Evolutionary conservation across 139 green algal species (phyloP).

Genomic region (Picochlorum costavermella): DNA sequence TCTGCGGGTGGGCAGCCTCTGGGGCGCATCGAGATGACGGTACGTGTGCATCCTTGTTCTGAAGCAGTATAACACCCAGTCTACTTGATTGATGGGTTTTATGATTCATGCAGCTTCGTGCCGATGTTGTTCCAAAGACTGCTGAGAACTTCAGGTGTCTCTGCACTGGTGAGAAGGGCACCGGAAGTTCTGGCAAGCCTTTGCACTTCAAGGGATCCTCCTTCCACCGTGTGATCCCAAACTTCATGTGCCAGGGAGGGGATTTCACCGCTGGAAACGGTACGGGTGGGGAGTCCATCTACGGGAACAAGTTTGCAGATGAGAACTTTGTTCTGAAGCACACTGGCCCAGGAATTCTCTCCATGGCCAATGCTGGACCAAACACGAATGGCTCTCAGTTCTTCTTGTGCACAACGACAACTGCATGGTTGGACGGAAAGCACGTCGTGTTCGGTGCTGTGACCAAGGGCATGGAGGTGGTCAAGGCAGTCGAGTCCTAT

Average conservation of each 20-base stretch:
- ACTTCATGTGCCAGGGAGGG: slow-evolving; percentile 63
- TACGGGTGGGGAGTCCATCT: slow-evolving; percentile 82
- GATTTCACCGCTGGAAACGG: slow-evolving; percentile 58
- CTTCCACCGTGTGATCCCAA: slow-evolving; percentile 71
- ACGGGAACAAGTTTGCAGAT: slow-evolving; percentile 49
- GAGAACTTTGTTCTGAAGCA: slow-evolving; percentile 38
- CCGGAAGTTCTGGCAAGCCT: slow-evolving; percentile 65
- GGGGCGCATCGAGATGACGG: slow-evolving; percentile 61
- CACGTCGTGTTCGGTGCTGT: slow-evolving; percentile 62
- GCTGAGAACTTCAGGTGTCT: slow-evolving; percentile 83
- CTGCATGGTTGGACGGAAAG: slow-evolving; percentile 69
- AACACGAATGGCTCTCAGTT: slow-evolving; percentile 64
- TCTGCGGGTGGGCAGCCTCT: slow-evolving; percentile 37
- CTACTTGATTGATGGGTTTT: background rate
- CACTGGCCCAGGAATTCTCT: slow-evolving; percentile 27
- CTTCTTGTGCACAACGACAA: slow-evolving; percentile 47
- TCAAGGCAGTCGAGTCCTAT: slow-evolving; percentile 52
- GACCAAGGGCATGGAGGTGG: slow-evolving; percentile 63
- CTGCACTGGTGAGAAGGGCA: slow-evolving; percentile 59
- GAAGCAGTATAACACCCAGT: background rate
- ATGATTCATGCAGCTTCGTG: slow-evolving; percentile 55
- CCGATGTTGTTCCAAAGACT: slow-evolving; percentile 79
- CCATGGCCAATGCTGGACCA: slow-evolving; percentile 55
- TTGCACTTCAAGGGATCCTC: slow-evolving; percentile 73
- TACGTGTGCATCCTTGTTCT: slow-evolving; percentile 18